Evolutionary conservation across 2,329 filamentous ascomycete genomes (phyloP), one percentile per base, ranked within the genome.

Genomic region (Alternaria gaisen): DNA sequence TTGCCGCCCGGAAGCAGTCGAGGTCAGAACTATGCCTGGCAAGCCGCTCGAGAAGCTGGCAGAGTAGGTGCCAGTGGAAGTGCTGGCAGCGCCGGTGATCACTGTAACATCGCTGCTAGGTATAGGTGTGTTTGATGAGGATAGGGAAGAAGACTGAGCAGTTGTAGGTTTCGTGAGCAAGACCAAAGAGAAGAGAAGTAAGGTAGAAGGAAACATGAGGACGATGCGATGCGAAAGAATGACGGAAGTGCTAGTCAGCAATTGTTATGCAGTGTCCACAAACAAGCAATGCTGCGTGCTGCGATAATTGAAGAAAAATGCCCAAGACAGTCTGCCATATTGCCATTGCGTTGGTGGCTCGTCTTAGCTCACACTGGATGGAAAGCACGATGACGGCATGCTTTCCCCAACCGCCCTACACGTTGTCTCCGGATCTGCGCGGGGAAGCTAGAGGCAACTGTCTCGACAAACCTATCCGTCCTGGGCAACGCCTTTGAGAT

Each of bases 341-440:
- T 32, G 24, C 28, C n/a, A 18, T 36, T 30, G 28, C 18, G 40
- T 44, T 52, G 55, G 20, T 48, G 55, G 38, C 40, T 22, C 51
- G 34, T 55, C 28, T 30, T 50, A 56, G 36, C 34, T 40, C n/a
- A 20, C 44, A 43, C 10, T 51, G 26, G 22, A 9, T 46, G 53
- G 62, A 60, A 69, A 44, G 60, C 42, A 52, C 67, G 53, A 69
- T 69, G 68, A 68, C 66, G 63, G 61, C 63, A 66, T 62, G 24
- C 53, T 48, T 22, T 34, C 46, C 30, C 18, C 32, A 16, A 50
- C n/a, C 46, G 43, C 48, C 41, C 24, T 42, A 67, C 60, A 60
- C 65, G 60, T 64, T 58, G 44, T 54, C 56, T 58, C 65, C 20
- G 60, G 67, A 66, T 69, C 52, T 53, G 43, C 41, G 50, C 53